Conservation (phyloP, 169 alveolate species). For the Plasmodium vinckei region DNA sequence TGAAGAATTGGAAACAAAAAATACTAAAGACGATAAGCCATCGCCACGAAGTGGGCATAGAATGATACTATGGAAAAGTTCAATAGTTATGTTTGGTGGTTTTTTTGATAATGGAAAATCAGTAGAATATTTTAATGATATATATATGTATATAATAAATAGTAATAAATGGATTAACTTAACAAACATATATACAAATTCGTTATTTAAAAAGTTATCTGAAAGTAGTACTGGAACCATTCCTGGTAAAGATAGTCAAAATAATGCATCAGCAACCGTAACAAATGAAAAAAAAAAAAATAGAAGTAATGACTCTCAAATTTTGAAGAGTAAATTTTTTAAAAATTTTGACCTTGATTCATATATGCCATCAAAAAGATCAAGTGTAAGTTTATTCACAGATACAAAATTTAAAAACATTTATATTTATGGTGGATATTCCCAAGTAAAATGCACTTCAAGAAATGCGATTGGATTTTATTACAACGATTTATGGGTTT, state of each 20-base stretch:
- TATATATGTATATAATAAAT: conserved; percentile 83
- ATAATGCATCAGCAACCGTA: neutral
- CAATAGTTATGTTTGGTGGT: conserved; percentile 92
- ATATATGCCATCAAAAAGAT: conserved; percentile 60
- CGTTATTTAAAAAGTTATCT: conserved; percentile 78
- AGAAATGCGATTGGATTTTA: conserved; percentile 88
- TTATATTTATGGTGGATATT: conserved; percentile 92
- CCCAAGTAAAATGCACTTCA: conserved; percentile 87
- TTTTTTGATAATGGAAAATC: conserved; percentile 90
- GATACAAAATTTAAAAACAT: conserved; percentile 77
- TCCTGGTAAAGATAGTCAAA: conserved; percentile 16
- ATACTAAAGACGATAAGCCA: conserved; percentile 83
- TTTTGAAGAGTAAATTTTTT: conserved; percentile 32
- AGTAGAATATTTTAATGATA: conserved; percentile 90
- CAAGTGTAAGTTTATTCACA: conserved; percentile 49
- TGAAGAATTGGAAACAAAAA: conserved; percentile 87
- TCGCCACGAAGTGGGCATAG: conserved; percentile 94
- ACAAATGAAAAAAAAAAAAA: conserved; percentile 31
- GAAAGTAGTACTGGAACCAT: conserved; percentile 32
- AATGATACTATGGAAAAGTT: conserved; percentile 92
- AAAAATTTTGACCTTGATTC: conserved; percentile 70
- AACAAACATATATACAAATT: conserved; percentile 74
- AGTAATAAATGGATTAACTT: conserved; percentile 77
- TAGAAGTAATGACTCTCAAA: conserved; percentile 28
- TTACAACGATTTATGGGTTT: conserved; percentile 89